Evolutionary conservation across 306 rosid species (phyloP), one percentile per base, ranked within the genome.

Genomic region (Carpinus viminea): DNA sequence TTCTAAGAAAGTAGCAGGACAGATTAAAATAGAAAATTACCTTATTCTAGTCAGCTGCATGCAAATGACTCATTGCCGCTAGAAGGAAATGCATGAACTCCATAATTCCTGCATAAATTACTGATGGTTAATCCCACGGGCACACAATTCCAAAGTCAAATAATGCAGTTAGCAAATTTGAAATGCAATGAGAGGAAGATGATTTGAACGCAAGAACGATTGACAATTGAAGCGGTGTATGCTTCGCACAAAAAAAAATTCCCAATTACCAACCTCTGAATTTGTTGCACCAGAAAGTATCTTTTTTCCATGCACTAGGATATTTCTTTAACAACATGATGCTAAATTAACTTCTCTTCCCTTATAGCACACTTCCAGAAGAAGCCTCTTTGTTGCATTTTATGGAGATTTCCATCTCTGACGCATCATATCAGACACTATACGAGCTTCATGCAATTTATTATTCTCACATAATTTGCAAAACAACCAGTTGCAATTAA

Each of bases 351-450:
- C 51, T 66, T 66, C 15, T 38, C 71, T 34, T 64, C 13, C 70
- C 47, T 64, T 36, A 34, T 64, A 41, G 46, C 43, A 26, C 13
- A 13, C 9, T 31, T 64, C 20, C 70, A 64, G 45, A 34, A 64
- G 65, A 64, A 65, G 53, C 81, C 46, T 45, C 81, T 57, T 47
- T 56, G 51, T 45, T 3, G 50, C 55, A 45, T 28, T 68, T 34
- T 77, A 3, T 53, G 51, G 24, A 53, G 72, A 7, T 51, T 43
- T 54, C 57, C 59, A 43, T 78, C 57, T 78, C 72, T 74, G 82
- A 57, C 57, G 65, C 69, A 73, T 52, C 12, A 17, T 28, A 60
- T 59, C 71, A 74, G 38, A 24, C 8, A 83, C 74, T 36, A 68
- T 20, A 15, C 38, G 52, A 69, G 78, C 76, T 78, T 74, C 83